Evolutionary conservation across 2,329 filamentous ascomycete genomes (phyloP), one percentile per base, ranked within the genome.

Genomic region (Onygenales sp.): DNA sequence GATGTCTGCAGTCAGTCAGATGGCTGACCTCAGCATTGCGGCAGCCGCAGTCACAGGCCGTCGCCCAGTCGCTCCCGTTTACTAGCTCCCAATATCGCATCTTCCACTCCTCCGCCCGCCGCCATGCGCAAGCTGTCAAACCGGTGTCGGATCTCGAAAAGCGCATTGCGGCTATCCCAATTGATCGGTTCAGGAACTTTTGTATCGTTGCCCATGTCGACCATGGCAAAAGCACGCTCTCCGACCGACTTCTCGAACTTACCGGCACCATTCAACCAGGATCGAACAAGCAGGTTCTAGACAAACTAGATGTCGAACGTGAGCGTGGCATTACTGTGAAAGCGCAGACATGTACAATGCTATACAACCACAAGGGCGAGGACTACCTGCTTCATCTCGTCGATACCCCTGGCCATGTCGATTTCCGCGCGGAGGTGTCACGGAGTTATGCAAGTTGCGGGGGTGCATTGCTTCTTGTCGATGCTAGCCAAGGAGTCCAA

Each of bases 151-250:
- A 79, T 27, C 74, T 86, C 21, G 83, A 86, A 66, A 72, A 74
- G 54, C 76, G 83, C 47, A 77, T 79, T 37, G 66, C 71, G 4
- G 69, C 68, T 3, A 77, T 79, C 51, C 76, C 76, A 6, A 70
- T 78, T 51, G 75, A 78, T 39, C 70, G 75, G 39, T 79, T 81
- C 64, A 86, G 93, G 58, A 98, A 98, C 70, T 98, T 98, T 70
- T 98, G 93, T 72, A 97, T 98, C 64, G 92, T 98, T 50, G 93
- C 93, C 8, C 93, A 98, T 69, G 94, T 98, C 67, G 93, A 98
- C 69, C 93, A 98, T 83, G 93, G 93, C 64, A 98, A 98, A 73
- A 95, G 88, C 67, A 98, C 93, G 4, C 83, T 98, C 51, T 92
- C 86, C 60, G 93, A 98, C 65, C 86, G 93, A 2, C 75, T 98